Conservation (phyloP, 208 protist species). For the Tritrichomonas foetus region DNA sequence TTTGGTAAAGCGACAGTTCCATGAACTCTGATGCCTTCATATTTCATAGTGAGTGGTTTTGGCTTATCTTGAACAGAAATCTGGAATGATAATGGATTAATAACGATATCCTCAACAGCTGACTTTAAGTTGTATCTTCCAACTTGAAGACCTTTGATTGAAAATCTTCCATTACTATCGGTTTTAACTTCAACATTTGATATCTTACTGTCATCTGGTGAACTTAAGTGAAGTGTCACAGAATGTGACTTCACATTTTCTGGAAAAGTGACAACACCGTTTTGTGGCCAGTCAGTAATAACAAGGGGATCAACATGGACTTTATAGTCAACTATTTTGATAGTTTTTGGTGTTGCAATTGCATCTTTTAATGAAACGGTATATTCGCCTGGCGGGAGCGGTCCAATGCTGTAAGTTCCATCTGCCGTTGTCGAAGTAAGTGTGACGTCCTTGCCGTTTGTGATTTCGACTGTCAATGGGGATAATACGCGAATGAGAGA, state of each 20-base stretch:
- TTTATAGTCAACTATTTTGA: neutral
- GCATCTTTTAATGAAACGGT: conserved; percentile 12
- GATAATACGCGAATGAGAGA: neutral
- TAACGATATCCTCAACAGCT: neutral
- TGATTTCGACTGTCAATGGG: neutral
- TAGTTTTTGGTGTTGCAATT: neutral
- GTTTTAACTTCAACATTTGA: neutral
- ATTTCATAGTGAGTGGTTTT: neutral
- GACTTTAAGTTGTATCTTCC: neutral
- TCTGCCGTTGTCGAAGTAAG: neutral
- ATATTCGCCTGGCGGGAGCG: neutral
- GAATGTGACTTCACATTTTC: neutral
- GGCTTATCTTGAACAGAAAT: neutral
- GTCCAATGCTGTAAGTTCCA: neutral
- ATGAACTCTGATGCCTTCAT: neutral
- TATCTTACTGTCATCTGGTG: neutral
- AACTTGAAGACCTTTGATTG: neutral
- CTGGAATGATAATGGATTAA: neutral
- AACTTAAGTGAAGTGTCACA: neutral
- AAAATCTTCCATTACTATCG: neutral
- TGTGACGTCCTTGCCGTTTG: neutral
- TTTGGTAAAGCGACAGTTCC: neutral
- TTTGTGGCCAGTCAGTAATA: conserved; percentile 34
- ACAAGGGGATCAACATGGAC: neutral
- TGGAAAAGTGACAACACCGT: neutral